Conservation (phyloP, 345 rosid species). For the Rhizophora apiculata region DNA sequence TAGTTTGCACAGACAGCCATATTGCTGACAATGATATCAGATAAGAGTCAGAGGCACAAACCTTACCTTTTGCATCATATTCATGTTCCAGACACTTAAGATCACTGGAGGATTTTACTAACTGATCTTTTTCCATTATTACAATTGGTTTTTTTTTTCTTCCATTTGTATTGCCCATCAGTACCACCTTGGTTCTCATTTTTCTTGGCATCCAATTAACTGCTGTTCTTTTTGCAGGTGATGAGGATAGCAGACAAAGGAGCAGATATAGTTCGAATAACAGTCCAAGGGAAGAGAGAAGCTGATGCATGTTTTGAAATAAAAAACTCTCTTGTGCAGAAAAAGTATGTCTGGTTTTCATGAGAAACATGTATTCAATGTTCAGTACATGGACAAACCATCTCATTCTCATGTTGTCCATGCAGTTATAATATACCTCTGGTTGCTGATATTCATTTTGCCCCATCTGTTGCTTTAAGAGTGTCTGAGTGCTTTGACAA, state of each 20-base stretch:
- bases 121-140: not conserved
- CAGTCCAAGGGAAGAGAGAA: constrained; percentile 98
- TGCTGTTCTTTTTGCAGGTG: constrained; percentile 45
- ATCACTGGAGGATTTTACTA: not conserved
- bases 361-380: not conserved
- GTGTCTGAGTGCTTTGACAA: constrained; percentile 97
- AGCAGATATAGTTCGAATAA: constrained; percentile 90
- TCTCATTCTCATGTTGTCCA: constrained; percentile 22
- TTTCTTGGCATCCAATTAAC: constrained; percentile 6
- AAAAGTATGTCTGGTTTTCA: constrained; percentile 43
- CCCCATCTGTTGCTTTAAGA: constrained; percentile 83
- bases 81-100: not conserved
- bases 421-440: constrained; percentile 91
- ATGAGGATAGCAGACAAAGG: constrained; percentile 92
- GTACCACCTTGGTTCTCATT: not conserved
- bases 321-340: constrained; percentile 85
- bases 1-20: not conserved
- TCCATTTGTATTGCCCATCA: not conserved
- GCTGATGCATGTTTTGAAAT: constrained; percentile 97
- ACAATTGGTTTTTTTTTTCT: not conserved
- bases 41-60: not conserved
- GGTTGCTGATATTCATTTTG: constrained; percentile 98
- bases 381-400: constrained; percentile 4
- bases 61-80: not conserved
- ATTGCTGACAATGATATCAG: not conserved